Evolutionary conservation across 2,329 filamentous ascomycete genomes (phyloP).

Genomic region (Gyromitra esculenta): DNA sequence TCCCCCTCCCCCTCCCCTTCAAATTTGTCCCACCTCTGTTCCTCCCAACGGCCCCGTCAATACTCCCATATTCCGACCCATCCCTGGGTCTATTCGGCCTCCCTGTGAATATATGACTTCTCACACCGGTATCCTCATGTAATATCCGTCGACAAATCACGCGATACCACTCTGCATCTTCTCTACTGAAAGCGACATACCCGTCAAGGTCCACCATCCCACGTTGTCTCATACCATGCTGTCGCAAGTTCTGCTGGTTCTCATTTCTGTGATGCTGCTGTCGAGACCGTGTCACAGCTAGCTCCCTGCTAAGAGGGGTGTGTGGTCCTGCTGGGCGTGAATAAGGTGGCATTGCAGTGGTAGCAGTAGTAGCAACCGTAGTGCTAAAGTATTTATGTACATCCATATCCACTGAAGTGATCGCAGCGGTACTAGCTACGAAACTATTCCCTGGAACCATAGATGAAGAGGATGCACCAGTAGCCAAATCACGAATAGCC

Average conservation of each 20-base stretch:
- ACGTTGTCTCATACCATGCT: background rate
- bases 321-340: background rate
- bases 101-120: background rate
- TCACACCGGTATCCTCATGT: background rate
- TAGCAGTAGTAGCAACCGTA: background rate
- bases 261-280: background rate
- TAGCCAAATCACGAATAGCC: too few relatives aligned
- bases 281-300: background rate
- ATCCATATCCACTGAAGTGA: background rate
- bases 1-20: background rate
- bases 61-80: background rate
- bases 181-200: background rate
- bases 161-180: constrained; percentile 13
- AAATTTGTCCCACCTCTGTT: background rate
- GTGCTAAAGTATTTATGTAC: background rate
- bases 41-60: background rate
- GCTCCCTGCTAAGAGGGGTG: background rate
- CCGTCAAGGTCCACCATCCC: constrained; percentile 1
- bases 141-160: constrained; percentile 15
- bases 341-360: background rate
- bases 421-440: background rate
- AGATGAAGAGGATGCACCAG: too few relatives aligned
- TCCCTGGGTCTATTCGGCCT: background rate
- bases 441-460: background rate
- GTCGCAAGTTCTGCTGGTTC: background rate